Percentiles rank a stretch among this genome's conserved stretches.
These are phyloP conservation scores for Asclepias syriaca DNA, from an alignment of 257 asterid species.

Conservation along the genomic window DNA sequence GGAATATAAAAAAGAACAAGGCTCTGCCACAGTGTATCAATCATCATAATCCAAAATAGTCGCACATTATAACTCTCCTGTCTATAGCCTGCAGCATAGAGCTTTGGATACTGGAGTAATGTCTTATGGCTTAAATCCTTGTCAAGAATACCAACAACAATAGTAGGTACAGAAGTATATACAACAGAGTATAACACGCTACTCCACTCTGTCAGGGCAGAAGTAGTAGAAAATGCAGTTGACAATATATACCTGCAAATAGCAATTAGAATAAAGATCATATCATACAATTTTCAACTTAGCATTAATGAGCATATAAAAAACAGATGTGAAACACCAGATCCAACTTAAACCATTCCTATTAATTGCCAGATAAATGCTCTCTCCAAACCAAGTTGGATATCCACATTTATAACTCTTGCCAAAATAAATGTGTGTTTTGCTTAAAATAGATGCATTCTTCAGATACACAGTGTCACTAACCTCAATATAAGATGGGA, in stretches of 20 bases:
- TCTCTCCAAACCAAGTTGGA: background rate
- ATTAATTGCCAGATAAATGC: background rate
- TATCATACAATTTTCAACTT: background rate
- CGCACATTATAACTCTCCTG: conserved; percentile 88
- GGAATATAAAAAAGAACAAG: conserved; percentile 91
- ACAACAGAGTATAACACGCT: conserved; percentile 87
- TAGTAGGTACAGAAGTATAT: conserved; percentile 91
- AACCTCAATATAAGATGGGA: background rate
- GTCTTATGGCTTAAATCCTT: conserved; percentile 88
- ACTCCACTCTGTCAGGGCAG: conserved; percentile 97
- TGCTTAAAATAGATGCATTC: background rate
- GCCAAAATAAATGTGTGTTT: background rate
- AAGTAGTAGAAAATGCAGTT: conserved; percentile 89
- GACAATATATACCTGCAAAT: conserved; percentile 71
- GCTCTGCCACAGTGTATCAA: conserved; percentile 96
- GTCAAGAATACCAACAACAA: conserved; percentile 91
- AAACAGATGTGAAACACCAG: background rate
- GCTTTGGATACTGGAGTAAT: conserved; percentile 81
- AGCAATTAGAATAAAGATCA: conserved; percentile 12
- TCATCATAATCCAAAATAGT: conserved; percentile 94
- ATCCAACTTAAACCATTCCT: background rate
- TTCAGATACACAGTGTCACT: background rate
- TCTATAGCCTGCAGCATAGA: conserved; percentile 85
- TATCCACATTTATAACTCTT: background rate
- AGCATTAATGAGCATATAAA: background rate